Conservation (phyloP, 192 early-diverging fungal genomes). For the Coemansia sp. region DNA sequence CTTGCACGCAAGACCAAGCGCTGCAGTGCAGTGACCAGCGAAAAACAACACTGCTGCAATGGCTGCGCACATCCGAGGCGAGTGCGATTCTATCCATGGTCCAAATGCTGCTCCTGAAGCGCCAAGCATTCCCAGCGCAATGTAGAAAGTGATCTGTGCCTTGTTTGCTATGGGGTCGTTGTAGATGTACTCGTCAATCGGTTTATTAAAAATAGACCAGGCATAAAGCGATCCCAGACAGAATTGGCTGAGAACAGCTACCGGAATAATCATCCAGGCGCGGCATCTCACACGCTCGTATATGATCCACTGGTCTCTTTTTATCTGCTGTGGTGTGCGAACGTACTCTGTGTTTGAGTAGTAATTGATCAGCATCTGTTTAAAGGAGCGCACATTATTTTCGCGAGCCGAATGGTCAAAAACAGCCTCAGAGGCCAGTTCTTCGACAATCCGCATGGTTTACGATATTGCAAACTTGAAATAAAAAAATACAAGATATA, state of each 20-base stretch:
- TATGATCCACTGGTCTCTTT: slow-evolving; percentile 56
- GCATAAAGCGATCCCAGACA: slow-evolving; percentile 75
- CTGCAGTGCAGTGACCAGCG: slow-evolving; percentile 66
- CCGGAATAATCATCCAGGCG: slow-evolving; percentile 68
- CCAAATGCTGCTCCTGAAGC: slow-evolving; percentile 69
- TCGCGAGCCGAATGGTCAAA: slow-evolving; percentile 30
- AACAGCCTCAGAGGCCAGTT: slow-evolving; percentile 43
- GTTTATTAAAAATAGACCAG: slow-evolving; percentile 75
- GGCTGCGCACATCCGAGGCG: slow-evolving; percentile 65
- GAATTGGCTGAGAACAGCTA: slow-evolving; percentile 71
- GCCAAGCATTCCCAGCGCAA: slow-evolving; percentile 77
- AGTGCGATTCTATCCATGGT: slow-evolving; percentile 77
- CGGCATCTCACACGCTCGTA: slow-evolving; percentile 58
- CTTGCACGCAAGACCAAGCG: slow-evolving; percentile 60
- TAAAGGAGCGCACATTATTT: slow-evolving; percentile 34
- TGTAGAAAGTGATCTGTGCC: slow-evolving; percentile 69
- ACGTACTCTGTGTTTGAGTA: slow-evolving; percentile 60
- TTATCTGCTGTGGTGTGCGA: slow-evolving; percentile 60
- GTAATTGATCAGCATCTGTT: slow-evolving; percentile 48
- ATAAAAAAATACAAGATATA: slow-evolving; percentile 2
- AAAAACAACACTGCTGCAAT: slow-evolving; percentile 68
- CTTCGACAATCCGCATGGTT: slow-evolving; percentile 37
- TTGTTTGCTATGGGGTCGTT: slow-evolving; percentile 53
- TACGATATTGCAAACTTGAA: not conserved
- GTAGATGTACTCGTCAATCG: slow-evolving; percentile 63